Percentiles rank a stretch among this genome's conserved stretches.
Evolutionary conservation across 352 stramenopile genomes (phyloP).

Genomic region (Phytophthora niederhauseri): DNA sequence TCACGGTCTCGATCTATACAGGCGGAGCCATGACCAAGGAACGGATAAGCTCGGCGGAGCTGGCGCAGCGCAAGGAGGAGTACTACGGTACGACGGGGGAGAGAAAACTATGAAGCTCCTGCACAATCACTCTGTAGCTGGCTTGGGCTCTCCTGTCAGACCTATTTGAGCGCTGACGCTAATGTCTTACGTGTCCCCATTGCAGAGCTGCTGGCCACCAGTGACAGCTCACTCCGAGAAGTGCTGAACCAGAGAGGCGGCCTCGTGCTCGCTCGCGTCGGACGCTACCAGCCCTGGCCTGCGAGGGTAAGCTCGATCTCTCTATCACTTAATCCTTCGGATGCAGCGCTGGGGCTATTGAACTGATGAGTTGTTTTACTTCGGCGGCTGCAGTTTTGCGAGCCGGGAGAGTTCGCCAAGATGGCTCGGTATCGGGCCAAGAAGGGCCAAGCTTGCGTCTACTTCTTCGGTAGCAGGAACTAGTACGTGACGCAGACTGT

Average conservation of each 20-base stretch:
- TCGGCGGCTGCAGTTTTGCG: slow-evolving; percentile 61
- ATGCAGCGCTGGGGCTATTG: slow-evolving; percentile 2
- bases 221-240: slow-evolving; percentile 58
- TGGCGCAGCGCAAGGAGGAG: slow-evolving; percentile 53
- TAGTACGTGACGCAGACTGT: slow-evolving; percentile 58
- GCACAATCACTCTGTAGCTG: neutral
- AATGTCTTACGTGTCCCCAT: slow-evolving; percentile 7
- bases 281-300: slow-evolving; percentile 85
- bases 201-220: slow-evolving; percentile 66
- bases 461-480: slow-evolving; percentile 88
- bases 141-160: neutral
- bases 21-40: slow-evolving; percentile 39
- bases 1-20: slow-evolving; percentile 4
- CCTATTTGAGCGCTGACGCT: neutral
- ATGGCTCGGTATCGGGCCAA: slow-evolving; percentile 79
- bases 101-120: neutral
- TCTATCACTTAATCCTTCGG: neutral
- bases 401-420: slow-evolving; percentile 83
- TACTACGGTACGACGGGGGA: slow-evolving; percentile 50
- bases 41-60: slow-evolving; percentile 45
- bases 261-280: slow-evolving; percentile 77
- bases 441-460: slow-evolving; percentile 81
- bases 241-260: slow-evolving; percentile 81
- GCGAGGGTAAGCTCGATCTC: slow-evolving; percentile 53
- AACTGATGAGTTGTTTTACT: slow-evolving; percentile 12